A percentile compares a stretch with the other conserved stretches of the same genome.
phyloP scores from a whole-genome alignment of 371 early-diverging fungal species.

The Mortierella sp. region DNA sequence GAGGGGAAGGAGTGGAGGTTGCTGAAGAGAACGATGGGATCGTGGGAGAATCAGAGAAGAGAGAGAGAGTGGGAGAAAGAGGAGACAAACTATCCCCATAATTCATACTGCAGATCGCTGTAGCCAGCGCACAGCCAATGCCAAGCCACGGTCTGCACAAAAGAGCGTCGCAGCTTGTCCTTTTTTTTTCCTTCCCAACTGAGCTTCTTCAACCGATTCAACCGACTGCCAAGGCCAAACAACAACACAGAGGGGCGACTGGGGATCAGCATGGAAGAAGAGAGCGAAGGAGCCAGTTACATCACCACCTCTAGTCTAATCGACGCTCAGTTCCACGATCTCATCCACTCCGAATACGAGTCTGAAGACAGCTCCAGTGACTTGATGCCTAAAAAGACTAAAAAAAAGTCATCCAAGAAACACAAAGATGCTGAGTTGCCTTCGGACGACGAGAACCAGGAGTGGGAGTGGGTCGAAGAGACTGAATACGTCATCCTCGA shows the following conservation, averaged over 20 bases:
- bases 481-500: conserved; percentile 45
- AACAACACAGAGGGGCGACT: too few species aligned
- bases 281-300: conserved; percentile 3
- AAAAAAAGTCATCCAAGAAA: not conserved
- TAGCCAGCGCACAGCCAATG: too few species aligned
- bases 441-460: conserved; percentile 15
- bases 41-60: not conserved
- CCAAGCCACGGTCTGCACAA: too few species aligned
- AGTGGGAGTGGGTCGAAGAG: conserved; percentile 54
- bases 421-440: not conserved
- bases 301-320: conserved; percentile 23
- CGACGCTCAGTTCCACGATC: conserved; percentile 32
- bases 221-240: too few species aligned
- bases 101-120: too few species aligned
- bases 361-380: not conserved
- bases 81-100: too few species aligned
- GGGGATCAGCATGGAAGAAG: conserved; percentile 3
- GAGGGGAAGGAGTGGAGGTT: not conserved
- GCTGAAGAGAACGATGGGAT: too few species aligned
- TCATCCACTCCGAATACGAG: not conserved
- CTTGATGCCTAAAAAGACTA: not conserved
- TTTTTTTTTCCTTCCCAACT: too few species aligned
- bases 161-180: too few species aligned
- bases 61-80: not conserved
- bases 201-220: too few species aligned